A percentile compares a stretch with the other conserved stretches of the same genome.
These are phyloP conservation scores for Phytophthora syringae DNA, from an alignment of 352 stramenopile species.

Conservation along the genomic window DNA sequence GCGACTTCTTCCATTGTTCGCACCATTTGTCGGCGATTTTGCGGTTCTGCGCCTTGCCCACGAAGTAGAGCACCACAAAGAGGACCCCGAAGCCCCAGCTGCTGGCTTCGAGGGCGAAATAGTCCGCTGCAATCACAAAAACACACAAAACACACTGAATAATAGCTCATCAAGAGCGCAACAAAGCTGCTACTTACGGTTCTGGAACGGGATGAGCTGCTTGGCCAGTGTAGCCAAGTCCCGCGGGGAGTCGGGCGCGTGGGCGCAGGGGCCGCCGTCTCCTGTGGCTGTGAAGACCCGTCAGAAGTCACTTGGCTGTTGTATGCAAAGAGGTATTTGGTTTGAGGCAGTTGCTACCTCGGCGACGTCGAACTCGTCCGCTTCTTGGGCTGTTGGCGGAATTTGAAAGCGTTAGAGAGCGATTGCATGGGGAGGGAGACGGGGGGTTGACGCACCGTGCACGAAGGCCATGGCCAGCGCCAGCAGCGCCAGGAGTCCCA, in stretches of 20 bases:
- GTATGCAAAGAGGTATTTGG: conserved; percentile 6
- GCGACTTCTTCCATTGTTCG: not conserved
- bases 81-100: conserved; percentile 55
- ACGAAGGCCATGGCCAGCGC: conserved; percentile 34
- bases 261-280: conserved; percentile 8
- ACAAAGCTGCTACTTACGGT: conserved; percentile 24
- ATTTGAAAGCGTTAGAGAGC: not conserved
- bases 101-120: conserved; percentile 54
- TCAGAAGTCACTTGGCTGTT: not conserved
- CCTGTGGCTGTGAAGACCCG: conserved; percentile 10
- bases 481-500: conserved; percentile 38
- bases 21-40: conserved; percentile 73
- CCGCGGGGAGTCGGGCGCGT: conserved; percentile 14
- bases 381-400: conserved; percentile 42
- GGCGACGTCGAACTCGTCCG: conserved; percentile 55
- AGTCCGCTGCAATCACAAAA: conserved; percentile 42
- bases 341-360: conserved; percentile 25
- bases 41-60: conserved; percentile 74
- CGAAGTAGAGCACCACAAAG: conserved; percentile 66
- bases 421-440: not conserved
- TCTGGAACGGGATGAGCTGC: conserved; percentile 46
- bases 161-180: not conserved
- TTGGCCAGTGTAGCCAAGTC: conserved; percentile 35
- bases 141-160: not conserved
- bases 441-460: conserved; percentile 19